Evolutionary conservation across 345 rosid species (phyloP).

Genomic region (Hibiscus mutabilis): DNA sequence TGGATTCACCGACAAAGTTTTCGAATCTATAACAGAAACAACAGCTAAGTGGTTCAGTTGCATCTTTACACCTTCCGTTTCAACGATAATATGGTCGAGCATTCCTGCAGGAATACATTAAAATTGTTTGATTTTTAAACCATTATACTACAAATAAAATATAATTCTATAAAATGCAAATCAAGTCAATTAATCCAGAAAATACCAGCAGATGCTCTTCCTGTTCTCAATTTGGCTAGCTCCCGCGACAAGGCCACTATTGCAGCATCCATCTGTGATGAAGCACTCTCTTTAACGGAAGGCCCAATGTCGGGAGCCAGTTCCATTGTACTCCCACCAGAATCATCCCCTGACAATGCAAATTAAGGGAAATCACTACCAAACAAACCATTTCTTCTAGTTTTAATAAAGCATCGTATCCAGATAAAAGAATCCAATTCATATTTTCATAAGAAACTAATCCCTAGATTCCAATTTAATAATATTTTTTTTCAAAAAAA

Average conservation of each 20-base stretch:
- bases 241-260: slow-evolving; percentile 67
- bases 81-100: slow-evolving; percentile 91
- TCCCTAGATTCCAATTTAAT: neutral
- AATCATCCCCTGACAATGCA: slow-evolving; percentile 55
- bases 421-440: neutral
- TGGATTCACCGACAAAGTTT: slow-evolving; percentile 83
- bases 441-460: neutral
- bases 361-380: neutral
- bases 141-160: slow-evolving; percentile 3
- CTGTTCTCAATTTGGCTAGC: slow-evolving; percentile 71
- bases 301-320: slow-evolving; percentile 60
- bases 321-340: slow-evolving; percentile 44
- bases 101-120: slow-evolving; percentile 50
- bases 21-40: slow-evolving; percentile 81
- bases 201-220: slow-evolving; percentile 79
- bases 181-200: neutral
- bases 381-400: neutral
- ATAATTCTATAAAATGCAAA: neutral
- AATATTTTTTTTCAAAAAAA: neutral
- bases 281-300: slow-evolving; percentile 47
- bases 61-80: slow-evolving; percentile 67
- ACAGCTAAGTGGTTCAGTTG: slow-evolving; percentile 76
- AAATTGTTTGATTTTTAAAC: neutral
- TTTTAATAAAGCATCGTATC: neutral
- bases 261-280: slow-evolving; percentile 90